Base-by-base conservation (phyloP, 345 rosid species). In the Nephelium lappaceum region DNA sequence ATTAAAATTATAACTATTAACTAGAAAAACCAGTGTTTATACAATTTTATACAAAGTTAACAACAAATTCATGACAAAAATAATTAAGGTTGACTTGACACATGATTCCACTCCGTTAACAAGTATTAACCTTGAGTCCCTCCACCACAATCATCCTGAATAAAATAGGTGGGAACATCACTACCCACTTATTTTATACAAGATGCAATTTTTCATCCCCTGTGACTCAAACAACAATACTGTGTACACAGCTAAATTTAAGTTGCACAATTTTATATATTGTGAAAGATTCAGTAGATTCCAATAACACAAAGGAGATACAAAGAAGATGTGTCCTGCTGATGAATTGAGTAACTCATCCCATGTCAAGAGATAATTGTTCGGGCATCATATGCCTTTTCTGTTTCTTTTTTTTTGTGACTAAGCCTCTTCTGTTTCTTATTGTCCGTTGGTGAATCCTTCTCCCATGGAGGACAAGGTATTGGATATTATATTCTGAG, bases 1-100 rank as follows among this genome's bases (percentile, higher is more conserved):
- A 73, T 63, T 71, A 36, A 27, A n/a, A 73, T 8, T 36, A 58
- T 73, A 39, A 73, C 24, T 21, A 60, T 2, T 23, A 36, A 73
- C 47, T 25, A 60, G 77, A 27, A 51, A 31, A 67, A 41, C 36
- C 11, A 45, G 27, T 24, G 27, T 24, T 43, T 2, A 60, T 11
- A 11, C 24, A 10, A 72, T 31, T 15, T 18, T 51, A 16, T 19
- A 72, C 19, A 72, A 10, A 19, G 64, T 60, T 21, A 53, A 27
- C 23, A 55, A 23, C 47, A 72, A 18, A 55, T 72, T 55, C 47
- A 53, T 36, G 23, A 36, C 43, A 55, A 72, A 58, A 19, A 55
- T 2, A 71, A 9, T 12, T 9, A 47, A 63, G 67, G 19, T 45
- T 58, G 41, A 65, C 72, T 45, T 75, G 43, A 12, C 51, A 61